phyloP scores from a whole-genome alignment of 139 green algal genomes.

The Spirogloea muscicola region DNA sequence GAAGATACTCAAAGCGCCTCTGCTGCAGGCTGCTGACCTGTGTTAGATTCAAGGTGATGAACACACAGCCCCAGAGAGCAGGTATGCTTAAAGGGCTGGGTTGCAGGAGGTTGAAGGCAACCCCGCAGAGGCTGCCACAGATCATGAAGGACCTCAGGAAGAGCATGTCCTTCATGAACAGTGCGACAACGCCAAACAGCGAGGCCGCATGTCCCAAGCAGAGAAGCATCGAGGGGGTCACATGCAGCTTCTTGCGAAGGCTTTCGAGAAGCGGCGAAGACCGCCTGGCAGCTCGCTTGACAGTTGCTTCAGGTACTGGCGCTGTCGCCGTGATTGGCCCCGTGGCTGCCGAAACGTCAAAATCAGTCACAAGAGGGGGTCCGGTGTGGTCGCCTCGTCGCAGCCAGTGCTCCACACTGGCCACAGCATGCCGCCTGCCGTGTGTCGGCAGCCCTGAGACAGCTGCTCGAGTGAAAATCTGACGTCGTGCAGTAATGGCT shows the following conservation, averaged over 20 bases:
- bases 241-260: neutral
- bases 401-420: too few relatives aligned
- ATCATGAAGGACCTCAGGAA: constrained; percentile 33
- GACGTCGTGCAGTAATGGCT: too few relatives aligned
- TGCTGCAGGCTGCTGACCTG: constrained; percentile 6
- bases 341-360: too few relatives aligned
- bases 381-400: too few relatives aligned
- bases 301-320: too few relatives aligned
- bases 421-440: too few relatives aligned
- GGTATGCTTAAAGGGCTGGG: constrained; percentile 26
- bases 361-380: too few relatives aligned
- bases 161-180: constrained; percentile 43
- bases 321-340: too few relatives aligned
- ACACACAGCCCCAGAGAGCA: constrained; percentile 29
- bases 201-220: constrained; percentile 15
- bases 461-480: too few relatives aligned
- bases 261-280: constrained; percentile 2
- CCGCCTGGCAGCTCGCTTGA: too few relatives aligned
- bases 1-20: neutral
- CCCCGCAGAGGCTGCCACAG: constrained; percentile 29
- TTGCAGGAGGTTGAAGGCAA: constrained; percentile 32
- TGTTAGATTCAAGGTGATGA: constrained; percentile 24
- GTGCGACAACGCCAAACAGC: constrained; percentile 30
- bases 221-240: constrained; percentile 27
- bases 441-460: too few relatives aligned